Base-by-base conservation (phyloP, 2,329 filamentous ascomycete species). In the Rosellinia necatrix region DNA sequence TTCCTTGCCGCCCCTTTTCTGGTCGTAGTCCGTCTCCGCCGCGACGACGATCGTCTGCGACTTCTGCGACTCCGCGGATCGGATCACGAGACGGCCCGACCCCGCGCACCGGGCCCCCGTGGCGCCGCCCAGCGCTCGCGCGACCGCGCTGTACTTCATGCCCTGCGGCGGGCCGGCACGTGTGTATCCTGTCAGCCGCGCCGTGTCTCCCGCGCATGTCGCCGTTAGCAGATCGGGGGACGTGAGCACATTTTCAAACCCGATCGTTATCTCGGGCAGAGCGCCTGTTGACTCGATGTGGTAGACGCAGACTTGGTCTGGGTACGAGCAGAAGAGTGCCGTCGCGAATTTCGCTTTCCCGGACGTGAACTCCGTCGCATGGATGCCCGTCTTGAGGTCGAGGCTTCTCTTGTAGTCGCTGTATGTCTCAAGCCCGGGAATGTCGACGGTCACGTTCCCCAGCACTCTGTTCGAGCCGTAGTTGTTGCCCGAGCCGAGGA, bases 11-110 rank as follows among this genome's bases (percentile, higher is more conserved):
- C 82, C 81, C 29, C 78, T 76, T 3, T 70, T 76, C 49, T 77
- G 69, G 43, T 83, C 78, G 50, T 80, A 84, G 54, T 83, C 73
- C 1, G 80, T 81, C 6, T 68, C 73, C 1, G 72, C 76, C 4
- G 74, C 74, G 13, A 82, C 64, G 0, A 82, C 69, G 6, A 83
- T 6, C 24, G 71, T 70, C 8, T 75, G 37, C 8, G 61, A 65
- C 2, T 56, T 67, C 5, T 69, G 60, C 4, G 61, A 21, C 7
- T 59, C 29, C 0, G 43, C 53, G 1, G 71, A 58, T 6, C 66
- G 55, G 15, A 78, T 60, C 1, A 62, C 62, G 15, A 78, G 59
- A 2, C 8, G 32, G 1, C 42, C 43, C 7, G 44, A 22, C 6
- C 22, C 22, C 1, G 59, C 63, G 8, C 70, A 64, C n/a, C 43